phyloP scores from a whole-genome alignment of 805 yeast species.

The Suhomyces sp. region DNA sequence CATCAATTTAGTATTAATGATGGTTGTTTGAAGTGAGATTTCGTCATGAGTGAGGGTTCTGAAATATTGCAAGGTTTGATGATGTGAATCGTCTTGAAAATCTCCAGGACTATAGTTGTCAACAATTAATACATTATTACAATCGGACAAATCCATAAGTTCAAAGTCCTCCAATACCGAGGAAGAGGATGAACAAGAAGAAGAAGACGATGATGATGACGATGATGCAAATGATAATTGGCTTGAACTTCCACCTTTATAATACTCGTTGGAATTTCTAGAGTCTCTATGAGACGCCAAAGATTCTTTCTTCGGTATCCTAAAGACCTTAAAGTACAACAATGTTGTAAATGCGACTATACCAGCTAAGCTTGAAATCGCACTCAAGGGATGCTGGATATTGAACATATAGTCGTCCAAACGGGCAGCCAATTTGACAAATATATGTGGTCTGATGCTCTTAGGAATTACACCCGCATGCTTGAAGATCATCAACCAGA shows the following conservation, averaged over 20 bases:
- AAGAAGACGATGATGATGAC: neutral
- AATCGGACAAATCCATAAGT: neutral
- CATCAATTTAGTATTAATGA: conserved; percentile 5
- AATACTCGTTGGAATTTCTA: neutral
- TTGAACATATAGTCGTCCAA: conserved; percentile 43
- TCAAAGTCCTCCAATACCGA: conserved; percentile 3
- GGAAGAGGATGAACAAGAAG: neutral
- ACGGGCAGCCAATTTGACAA: conserved; percentile 46
- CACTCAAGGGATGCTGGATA: conserved; percentile 8
- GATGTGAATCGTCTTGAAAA: conserved; percentile 11
- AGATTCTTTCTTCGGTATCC: no score
- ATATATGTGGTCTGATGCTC: conserved; percentile 51
- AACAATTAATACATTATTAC: neutral
- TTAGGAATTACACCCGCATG: conserved; percentile 59
- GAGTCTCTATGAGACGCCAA: no score
- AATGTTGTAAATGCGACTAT: conserved; percentile 4
- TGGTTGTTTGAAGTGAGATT: conserved; percentile 6
- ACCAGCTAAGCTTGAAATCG: conserved; percentile 2
- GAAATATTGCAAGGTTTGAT: conserved; percentile 8
- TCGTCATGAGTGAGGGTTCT: conserved; percentile 2
- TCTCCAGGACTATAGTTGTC: conserved; percentile 8
- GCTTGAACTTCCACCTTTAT: neutral
- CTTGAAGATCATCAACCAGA: conserved; percentile 58
- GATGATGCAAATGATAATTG: neutral
- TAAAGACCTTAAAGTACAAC: conserved; percentile 14